Conservation (phyloP, 768 basidiomycete genomes). For the Lentinula edodes region DNA sequence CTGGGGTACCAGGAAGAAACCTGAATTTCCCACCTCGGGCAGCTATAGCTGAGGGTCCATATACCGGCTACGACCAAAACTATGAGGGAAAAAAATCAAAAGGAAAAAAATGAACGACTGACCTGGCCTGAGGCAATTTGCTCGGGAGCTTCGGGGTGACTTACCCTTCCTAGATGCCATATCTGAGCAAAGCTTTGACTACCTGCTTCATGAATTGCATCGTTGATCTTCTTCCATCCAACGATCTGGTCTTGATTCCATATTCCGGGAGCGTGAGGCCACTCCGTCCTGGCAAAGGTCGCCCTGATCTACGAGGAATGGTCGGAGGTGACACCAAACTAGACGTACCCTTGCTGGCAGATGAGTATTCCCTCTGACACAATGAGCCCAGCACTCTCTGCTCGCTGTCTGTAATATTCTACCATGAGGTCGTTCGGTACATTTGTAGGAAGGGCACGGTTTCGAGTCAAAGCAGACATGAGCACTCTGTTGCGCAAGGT, state of each 20-base stretch:
- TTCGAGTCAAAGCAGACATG: slow-evolving; percentile 32
- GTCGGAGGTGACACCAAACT: neutral
- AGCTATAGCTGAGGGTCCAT: slow-evolving; percentile 19
- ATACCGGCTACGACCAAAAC: slow-evolving; percentile 16
- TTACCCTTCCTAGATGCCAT: slow-evolving; percentile 16
- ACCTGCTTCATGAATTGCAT: slow-evolving; percentile 28
- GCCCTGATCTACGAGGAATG: neutral
- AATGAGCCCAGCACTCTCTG: slow-evolving; percentile 28
- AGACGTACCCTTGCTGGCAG: slow-evolving; percentile 22
- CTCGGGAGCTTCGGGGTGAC: slow-evolving; percentile 22
- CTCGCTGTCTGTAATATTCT: slow-evolving; percentile 35
- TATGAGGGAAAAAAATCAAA: neutral
- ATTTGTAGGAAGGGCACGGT: slow-evolving; percentile 22
- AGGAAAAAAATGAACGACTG: neutral
- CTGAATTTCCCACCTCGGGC: slow-evolving; percentile 22
- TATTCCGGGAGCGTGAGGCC: slow-evolving; percentile 25
- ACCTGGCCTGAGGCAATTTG: slow-evolving; percentile 21
- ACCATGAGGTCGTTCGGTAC: slow-evolving; percentile 28
- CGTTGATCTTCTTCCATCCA: slow-evolving; percentile 26
- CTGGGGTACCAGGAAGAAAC: slow-evolving; percentile 19
- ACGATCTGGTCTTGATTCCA: slow-evolving; percentile 24
- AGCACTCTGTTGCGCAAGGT: slow-evolving; percentile 26
- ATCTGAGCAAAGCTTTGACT: slow-evolving; percentile 23
- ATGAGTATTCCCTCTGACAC: slow-evolving; percentile 25
- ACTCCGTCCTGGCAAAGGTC: slow-evolving; percentile 20